Evolutionary conservation across 768 basidiomycete genomes (phyloP), one percentile per base, ranked within the genome.

Genomic region (Tremella yokohamensis): DNA sequence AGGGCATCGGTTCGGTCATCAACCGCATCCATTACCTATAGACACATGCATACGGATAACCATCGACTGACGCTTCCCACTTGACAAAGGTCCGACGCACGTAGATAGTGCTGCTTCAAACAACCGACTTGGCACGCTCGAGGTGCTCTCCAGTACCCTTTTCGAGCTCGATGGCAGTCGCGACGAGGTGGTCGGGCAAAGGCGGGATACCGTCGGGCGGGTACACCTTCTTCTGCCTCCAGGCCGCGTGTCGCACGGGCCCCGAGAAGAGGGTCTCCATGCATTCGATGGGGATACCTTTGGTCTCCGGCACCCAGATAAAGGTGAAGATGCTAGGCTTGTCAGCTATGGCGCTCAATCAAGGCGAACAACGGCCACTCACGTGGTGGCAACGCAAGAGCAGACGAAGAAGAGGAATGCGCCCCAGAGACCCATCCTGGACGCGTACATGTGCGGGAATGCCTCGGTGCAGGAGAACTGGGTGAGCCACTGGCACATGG

Each of bases 401-500:
- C 48, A 44, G 15, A 60, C 62, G 61, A 69, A 77, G 61, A 77
- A 74, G 60, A 74, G 59, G 63, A 69, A 77, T 6, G 60, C 58
- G 1, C 72, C 72, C 58, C 69, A 72, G 8, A 68, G 62, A 7
- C 59, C 55, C 62, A 66, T 63, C 55, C 63, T 66, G 47, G 55
- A 22, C 22, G 58, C 58, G 52, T 73, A 66, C 70, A 77, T 78
- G 50, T 64, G 57, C 7, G 77, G 76, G 40, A 74, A 72, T 8
- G 76, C 66, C 40, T 74, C 61, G 7, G 76, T 70, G 49, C 73
- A 63, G 45, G 65, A 68, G 50, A 74, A 76, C 65, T 64, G 39
- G 22, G 55, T 49, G 11, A 63, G 40, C 65, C 62, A 64, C 39
- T 67, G 65, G 13, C 50, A 51, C 11, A 61, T 58, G 0, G 72